phyloP scores from a whole-genome alignment of 1,284 basidiomycete species.

The Papiliotrema nemorosa region DNA sequence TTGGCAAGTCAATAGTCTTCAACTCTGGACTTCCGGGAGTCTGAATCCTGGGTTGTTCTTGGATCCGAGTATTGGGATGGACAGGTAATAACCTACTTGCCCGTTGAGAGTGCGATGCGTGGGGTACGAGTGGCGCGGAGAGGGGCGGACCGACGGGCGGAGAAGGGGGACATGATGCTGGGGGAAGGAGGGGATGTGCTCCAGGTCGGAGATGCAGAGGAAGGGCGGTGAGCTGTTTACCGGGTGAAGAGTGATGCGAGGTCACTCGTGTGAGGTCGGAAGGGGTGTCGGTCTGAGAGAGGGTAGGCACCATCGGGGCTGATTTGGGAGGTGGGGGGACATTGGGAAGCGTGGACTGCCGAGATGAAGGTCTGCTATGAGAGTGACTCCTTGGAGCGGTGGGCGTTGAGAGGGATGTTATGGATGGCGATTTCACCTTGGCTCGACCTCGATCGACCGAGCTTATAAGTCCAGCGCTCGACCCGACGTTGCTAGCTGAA shows the following conservation, averaged over 20 bases:
- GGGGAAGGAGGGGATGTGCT: conserved; percentile 8
- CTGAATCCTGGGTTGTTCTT: conserved; percentile 8
- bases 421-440: background rate
- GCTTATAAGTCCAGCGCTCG: too few species aligned
- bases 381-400: background rate
- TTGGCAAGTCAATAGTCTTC: conserved; percentile 30
- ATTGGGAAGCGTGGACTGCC: background rate
- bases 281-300: background rate
- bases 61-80: conserved; percentile 23
- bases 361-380: background rate
- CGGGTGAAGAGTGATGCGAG: background rate
- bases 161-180: conserved; percentile 18
- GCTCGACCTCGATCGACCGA: background rate
- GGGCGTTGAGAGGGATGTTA: background rate
- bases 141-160: conserved; percentile 7
- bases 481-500: background rate
- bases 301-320: background rate
- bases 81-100: background rate
- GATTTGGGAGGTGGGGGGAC: background rate
- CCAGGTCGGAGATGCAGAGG: background rate
- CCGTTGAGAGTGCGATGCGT: background rate
- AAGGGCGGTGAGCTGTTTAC: background rate
- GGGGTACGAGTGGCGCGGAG: background rate
- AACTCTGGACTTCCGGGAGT: conserved; percentile 27
- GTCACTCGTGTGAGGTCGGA: background rate